Evolutionary conservation across 441 rosid genomes (phyloP), one percentile per base, ranked within the genome.

Genomic region (Mallotus repandus): DNA sequence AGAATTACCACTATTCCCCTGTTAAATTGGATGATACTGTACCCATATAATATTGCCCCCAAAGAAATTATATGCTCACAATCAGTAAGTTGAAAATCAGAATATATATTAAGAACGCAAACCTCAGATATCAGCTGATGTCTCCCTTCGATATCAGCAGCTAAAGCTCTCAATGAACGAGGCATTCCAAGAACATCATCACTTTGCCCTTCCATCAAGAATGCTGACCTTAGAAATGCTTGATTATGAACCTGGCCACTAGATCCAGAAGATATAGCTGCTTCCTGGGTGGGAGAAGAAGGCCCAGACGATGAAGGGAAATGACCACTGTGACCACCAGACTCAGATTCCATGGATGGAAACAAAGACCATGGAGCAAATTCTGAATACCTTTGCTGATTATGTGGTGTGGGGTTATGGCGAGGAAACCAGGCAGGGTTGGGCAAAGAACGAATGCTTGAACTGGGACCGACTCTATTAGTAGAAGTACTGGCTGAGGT

Each of bases 51-150:
- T 25, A 29, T 29, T 21, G 22, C 4, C 12, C 60, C 62, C 7
- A 12, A 41, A 69, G 7, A 5, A 38, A 59, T 13, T 45, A 2
- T 46, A 45, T 64, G 68, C 38, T 11, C 16, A 45, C 19, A 7
- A n/a, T 14, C 62, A 58, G 35, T 56, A 68, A 71, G 69, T 69
- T 25, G 50, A 78, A 38, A 62, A 48, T 50, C 29, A 57, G 60
- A 48, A 32, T 63, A 56, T 46, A 62, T 21, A 54, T 19, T 21
- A 48, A 66, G 50, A 68, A 80, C 21, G 77, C 84, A 19, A 77
- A 94, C 98, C 98, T 90, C 98, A 6, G 91, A 86, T 80, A 91
- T 78, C 21, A 88, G 81, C 19, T 84, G 90, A 74, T 84, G 86
- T 76, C 98, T 87, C 78, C 90, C 91, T 79, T 84, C 93, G 69